Conservation (phyloP, 305 asterid genomes). For the Lippia alba region DNA sequence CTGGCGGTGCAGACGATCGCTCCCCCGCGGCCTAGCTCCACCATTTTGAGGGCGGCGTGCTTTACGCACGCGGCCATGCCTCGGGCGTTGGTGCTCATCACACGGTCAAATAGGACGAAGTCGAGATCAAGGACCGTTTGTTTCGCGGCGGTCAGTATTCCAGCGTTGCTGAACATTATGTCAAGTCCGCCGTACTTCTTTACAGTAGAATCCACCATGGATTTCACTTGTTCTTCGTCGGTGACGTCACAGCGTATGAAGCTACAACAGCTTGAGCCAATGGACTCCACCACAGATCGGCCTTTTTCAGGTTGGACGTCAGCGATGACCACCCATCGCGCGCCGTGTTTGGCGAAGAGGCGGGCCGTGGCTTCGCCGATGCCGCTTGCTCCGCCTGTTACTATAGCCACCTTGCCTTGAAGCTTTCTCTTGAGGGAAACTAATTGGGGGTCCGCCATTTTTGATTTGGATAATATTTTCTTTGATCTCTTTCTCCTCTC, state of each 20-base stretch:
- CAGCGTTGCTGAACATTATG: conserved; percentile 37
- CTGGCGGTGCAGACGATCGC: conserved; percentile 23
- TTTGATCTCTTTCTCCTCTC: no score
- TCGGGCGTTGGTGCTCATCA: conserved; percentile 14
- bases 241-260: conserved; percentile 34
- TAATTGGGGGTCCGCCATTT: neutral
- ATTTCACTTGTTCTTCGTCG: conserved; percentile 21
- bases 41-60: conserved; percentile 35
- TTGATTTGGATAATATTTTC: no score
- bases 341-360: conserved; percentile 32
- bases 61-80: conserved; percentile 33
- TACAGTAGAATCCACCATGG: conserved; percentile 10
- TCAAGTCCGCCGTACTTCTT: conserved; percentile 20
- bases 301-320: conserved; percentile 34
- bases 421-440: conserved; percentile 17
- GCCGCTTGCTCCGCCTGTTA: conserved; percentile 39
- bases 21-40: conserved; percentile 11
- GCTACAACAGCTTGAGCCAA: neutral
- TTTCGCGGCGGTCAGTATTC: conserved; percentile 4
- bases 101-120: neutral
- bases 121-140: neutral
- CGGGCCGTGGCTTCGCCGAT: conserved; percentile 35
- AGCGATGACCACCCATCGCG: conserved; percentile 22
- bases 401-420: conserved; percentile 37
- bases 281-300: neutral